Percentiles rank a stretch among this genome's conserved stretches.
Conservation (phyloP, 108 stramenopile species). For the Nitzschia putrida region DNA sequence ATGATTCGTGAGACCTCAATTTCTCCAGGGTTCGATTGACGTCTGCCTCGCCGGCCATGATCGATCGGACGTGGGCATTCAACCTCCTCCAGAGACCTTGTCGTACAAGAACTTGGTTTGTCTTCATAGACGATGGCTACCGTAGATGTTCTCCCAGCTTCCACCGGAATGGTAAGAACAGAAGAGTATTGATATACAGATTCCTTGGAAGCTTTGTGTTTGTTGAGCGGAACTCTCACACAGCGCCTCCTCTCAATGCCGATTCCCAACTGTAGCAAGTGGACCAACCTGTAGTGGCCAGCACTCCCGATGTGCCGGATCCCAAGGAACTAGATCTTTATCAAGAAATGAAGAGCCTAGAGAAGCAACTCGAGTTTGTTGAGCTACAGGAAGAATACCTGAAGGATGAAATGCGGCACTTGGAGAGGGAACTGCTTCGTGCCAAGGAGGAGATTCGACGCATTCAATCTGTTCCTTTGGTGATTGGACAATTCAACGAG, state of each 20-base stretch:
- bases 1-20: background rate
- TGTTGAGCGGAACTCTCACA: too few species aligned
- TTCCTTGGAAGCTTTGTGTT: too few species aligned
- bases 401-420: constrained; percentile 99
- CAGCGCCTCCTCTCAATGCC: too few species aligned
- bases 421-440: constrained; percentile 96
- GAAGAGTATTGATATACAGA: background rate
- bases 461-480: constrained; percentile 97
- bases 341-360: constrained; percentile 85
- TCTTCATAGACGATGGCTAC: constrained; percentile 15
- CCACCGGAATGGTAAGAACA: constrained; percentile 16
- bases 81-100: background rate
- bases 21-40: constrained; percentile 14
- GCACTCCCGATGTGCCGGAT: background rate
- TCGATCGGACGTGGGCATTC: background rate
- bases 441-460: constrained; percentile 98
- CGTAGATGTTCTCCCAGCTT: constrained; percentile 12
- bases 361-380: constrained; percentile 91
- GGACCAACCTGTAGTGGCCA: background rate
- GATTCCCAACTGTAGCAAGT: background rate
- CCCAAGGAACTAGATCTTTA: constrained; percentile 65
- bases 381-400: constrained; percentile 98
- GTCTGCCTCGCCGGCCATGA: constrained; percentile 6
- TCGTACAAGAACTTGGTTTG: background rate
- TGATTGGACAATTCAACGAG: constrained; percentile 99